These are phyloP conservation scores for Spiromastix sp. DNA, from an alignment of 2,329 filamentous ascomycete genomes.

Conservation along the genomic window DNA sequence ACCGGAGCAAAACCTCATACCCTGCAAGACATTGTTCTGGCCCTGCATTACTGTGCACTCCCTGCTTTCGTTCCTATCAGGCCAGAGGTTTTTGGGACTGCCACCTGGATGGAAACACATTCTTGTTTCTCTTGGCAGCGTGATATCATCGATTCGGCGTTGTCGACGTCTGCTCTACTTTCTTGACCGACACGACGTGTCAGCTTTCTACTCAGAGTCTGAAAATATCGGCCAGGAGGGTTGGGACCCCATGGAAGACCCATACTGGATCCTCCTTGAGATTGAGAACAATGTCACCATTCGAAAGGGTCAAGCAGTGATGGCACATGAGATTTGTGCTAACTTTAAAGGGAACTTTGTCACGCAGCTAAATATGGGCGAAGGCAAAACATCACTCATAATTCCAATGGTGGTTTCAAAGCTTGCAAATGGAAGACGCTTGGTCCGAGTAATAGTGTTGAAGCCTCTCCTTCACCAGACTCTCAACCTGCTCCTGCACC, in stretches of 20 bases:
- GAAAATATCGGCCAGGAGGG: conserved; percentile 44
- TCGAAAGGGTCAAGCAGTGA: conserved; percentile 46
- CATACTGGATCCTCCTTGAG: conserved; percentile 55
- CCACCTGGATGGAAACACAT: background rate
- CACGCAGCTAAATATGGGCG: conserved; percentile 62
- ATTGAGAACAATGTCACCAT: conserved; percentile 53
- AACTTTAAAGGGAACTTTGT: conserved; percentile 36
- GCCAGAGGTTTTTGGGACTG: background rate
- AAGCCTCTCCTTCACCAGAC: conserved; percentile 54
- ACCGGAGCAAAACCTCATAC: background rate
- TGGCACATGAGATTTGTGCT: conserved; percentile 38
- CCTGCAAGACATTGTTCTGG: conserved; percentile 1
- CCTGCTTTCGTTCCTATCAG: conserved; percentile 1
- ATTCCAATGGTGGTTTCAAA: conserved; percentile 50
- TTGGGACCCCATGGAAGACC: conserved; percentile 43
- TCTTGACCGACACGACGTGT: background rate
- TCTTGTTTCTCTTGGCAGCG: conserved; percentile 1
- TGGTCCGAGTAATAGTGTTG: conserved; percentile 50
- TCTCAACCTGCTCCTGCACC: conserved; percentile 31
- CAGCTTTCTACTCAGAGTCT: conserved; percentile 23
- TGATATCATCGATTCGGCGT: background rate
- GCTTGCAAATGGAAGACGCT: conserved; percentile 38
- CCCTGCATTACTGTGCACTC: conserved; percentile 2
- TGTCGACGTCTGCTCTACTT: conserved; percentile 1
- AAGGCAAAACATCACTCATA: conserved; percentile 61